Base-by-base conservation (phyloP, 139 green algal species). In the Coelastrella sp. region DNA sequence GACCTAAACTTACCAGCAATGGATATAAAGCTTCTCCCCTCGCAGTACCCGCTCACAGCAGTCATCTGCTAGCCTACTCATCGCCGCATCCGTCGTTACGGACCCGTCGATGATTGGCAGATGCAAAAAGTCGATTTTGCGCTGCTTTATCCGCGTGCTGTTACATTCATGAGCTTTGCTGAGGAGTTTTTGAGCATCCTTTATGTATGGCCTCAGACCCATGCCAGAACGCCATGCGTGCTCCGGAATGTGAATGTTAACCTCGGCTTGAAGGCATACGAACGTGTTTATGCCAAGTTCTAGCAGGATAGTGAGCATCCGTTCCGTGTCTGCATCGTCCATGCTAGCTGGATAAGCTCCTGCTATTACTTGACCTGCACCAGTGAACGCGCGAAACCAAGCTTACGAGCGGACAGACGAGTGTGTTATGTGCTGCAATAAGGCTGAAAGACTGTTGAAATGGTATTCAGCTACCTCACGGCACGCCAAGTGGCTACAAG, bases 181-280 rank as follows among this genome's bases (percentile, higher is more conserved):
- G 3, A 98, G 85, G 56, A 98, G 92, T 16, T 80, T 82, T 91
- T 98, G 96, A 14, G 96, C 96, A 80, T 98, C 95, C 23, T 97
- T 96, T 65, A 98, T 96, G 90, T 98, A 98, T 5, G 96, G 95
- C 54, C 96, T 92, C n/a, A 98, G 92, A 8, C 94, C 89, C 73
- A 96, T 93, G 5, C 94, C 94, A 13, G 90, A 77, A 3, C 96
- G 91, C 96, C 96, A 98, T 3, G 87, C 87, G 32, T 91, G 82
- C 74, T 98, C 96, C 7, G 95, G 92, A 3, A 93, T 95, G 68
- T 96, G 94, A 47, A 98, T 95, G 71, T 93, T 95, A 4, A 98
- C 96, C 75, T 98, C 96, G 7, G 96, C 96, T 94, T 98, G 96
- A 13, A 98, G 87, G 91, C 96, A 98, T 10, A 98, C 96, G 84